Evolutionary conservation across 495 filamentous ascomycete genomes (phyloP).

Genomic region (Xylaria venustula): DNA sequence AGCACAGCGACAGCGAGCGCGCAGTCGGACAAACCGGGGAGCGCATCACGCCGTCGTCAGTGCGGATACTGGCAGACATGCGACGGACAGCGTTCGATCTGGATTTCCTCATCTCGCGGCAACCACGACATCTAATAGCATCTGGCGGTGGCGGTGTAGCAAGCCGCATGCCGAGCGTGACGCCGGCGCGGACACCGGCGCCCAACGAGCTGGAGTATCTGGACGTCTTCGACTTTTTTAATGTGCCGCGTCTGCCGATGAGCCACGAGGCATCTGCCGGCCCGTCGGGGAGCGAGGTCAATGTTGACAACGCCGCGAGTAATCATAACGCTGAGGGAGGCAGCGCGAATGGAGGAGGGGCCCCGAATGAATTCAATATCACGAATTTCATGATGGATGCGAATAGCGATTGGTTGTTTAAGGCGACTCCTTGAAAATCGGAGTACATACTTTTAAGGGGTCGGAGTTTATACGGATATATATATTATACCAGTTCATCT

Average conservation of each 20-base stretch:
- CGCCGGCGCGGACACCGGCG: slow-evolving; percentile 59
- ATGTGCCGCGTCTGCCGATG: slow-evolving; percentile 71
- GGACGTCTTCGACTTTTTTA: slow-evolving; percentile 94
- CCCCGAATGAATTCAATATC: slow-evolving; percentile 58
- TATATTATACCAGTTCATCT: not conserved
- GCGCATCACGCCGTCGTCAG: slow-evolving; percentile 73
- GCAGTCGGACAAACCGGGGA: slow-evolving; percentile 53
- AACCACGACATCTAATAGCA: slow-evolving; percentile 58
- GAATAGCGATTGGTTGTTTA: slow-evolving; percentile 62
- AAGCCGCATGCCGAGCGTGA: slow-evolving; percentile 41
- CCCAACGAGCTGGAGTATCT: slow-evolving; percentile 83
- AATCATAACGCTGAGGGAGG: slow-evolving; percentile 8
- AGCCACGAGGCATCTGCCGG: slow-evolving; percentile 33
- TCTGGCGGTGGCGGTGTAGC: not conserved
- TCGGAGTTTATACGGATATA: too few relatives aligned
- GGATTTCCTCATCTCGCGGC: slow-evolving; percentile 81
- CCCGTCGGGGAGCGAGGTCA: slow-evolving; percentile 23
- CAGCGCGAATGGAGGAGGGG: slow-evolving; percentile 13
- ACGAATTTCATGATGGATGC: slow-evolving; percentile 66
- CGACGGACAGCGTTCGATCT: slow-evolving; percentile 80
- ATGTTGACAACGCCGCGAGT: slow-evolving; percentile 10
- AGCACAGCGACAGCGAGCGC: slow-evolving; percentile 74
- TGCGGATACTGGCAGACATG: slow-evolving; percentile 88
- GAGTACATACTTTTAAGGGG: too few relatives aligned
- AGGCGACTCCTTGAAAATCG: slow-evolving; percentile 27